These are phyloP conservation scores for Hypoxylon crocopeplum DNA, from an alignment of 495 filamentous ascomycete genomes.

Conservation along the genomic window DNA sequence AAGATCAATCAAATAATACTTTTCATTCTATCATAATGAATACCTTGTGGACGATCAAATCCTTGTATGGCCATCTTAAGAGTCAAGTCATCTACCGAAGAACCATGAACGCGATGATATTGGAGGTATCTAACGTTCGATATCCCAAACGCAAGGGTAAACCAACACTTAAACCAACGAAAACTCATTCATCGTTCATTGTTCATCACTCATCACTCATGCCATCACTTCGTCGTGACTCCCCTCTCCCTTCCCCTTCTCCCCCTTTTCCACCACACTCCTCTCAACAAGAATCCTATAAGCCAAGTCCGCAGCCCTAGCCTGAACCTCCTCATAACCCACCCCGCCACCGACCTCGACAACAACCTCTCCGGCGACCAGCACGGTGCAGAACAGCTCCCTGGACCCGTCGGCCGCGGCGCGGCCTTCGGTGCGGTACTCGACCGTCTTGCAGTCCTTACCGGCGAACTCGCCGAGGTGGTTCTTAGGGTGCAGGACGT, in stretches of 20 bases:
- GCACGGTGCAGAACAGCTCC: constrained; percentile 56
- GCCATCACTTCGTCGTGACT: background rate
- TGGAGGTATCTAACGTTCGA: no score
- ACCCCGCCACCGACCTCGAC: constrained; percentile 54
- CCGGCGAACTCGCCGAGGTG: constrained; percentile 64
- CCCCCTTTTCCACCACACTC: background rate
- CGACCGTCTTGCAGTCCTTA: constrained; percentile 53
- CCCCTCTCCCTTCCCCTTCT: background rate
- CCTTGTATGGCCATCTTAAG: no score
- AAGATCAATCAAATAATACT: no score
- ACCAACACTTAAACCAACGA: no score
- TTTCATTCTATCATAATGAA: no score
- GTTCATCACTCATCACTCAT: background rate
- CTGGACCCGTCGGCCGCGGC: constrained; percentile 10
- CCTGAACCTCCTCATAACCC: constrained; percentile 61
- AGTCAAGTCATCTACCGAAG: no score
- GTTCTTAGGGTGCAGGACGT: constrained; percentile 78
- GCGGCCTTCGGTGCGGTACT: constrained; percentile 49
- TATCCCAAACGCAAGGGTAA: no score
- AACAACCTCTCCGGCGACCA: constrained; percentile 56
- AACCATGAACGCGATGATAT: no score
- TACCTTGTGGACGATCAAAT: no score
- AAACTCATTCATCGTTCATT: background rate
- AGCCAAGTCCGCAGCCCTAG: constrained; percentile 61
- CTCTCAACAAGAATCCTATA: constrained; percentile 22